Conservation (phyloP, 345 rosid species). For the Sapria himalayana region DNA sequence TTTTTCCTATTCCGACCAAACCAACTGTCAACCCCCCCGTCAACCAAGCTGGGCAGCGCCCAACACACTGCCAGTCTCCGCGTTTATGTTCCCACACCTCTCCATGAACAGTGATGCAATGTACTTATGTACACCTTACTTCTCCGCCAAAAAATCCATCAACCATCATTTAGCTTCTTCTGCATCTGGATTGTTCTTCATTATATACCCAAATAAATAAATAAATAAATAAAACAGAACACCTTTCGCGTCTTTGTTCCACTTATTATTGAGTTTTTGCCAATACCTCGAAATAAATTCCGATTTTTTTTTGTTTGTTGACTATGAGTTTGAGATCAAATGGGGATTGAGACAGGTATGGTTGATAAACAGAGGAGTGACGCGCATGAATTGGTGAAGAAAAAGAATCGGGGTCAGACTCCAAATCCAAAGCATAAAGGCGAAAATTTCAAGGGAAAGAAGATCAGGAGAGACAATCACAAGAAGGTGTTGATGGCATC, state of each 20-base stretch:
- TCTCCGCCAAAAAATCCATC: background rate
- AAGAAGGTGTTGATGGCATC: constrained; percentile 8
- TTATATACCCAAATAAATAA: constrained; percentile 4
- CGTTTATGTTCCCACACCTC: constrained; percentile 4
- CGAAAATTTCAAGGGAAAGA: constrained; percentile 15
- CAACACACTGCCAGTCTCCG: constrained; percentile 1
- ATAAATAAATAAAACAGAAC: no score
- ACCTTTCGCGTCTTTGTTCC: constrained; percentile 6
- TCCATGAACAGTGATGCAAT: constrained; percentile 10
- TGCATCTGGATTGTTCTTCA: background rate
- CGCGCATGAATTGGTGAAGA: constrained; percentile 17
- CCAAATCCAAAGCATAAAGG: constrained; percentile 3
- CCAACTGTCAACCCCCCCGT: constrained; percentile 13
- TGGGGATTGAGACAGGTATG: constrained; percentile 41
- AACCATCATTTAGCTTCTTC: background rate
- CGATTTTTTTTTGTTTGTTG: background rate
- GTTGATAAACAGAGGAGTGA: constrained; percentile 21
- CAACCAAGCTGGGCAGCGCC: constrained; percentile 9
- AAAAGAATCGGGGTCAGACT: constrained; percentile 7
- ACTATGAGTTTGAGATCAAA: constrained; percentile 9
- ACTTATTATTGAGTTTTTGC: background rate
- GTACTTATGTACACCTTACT: constrained; percentile 8
- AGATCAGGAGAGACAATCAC: constrained; percentile 14
- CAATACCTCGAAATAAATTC: constrained; percentile 6
- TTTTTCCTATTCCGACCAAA: constrained; percentile 20